Evolutionary conservation across 1,284 basidiomycete genomes (phyloP), one percentile per base, ranked within the genome.

Genomic region (Cryptococcus amylolentus): DNA sequence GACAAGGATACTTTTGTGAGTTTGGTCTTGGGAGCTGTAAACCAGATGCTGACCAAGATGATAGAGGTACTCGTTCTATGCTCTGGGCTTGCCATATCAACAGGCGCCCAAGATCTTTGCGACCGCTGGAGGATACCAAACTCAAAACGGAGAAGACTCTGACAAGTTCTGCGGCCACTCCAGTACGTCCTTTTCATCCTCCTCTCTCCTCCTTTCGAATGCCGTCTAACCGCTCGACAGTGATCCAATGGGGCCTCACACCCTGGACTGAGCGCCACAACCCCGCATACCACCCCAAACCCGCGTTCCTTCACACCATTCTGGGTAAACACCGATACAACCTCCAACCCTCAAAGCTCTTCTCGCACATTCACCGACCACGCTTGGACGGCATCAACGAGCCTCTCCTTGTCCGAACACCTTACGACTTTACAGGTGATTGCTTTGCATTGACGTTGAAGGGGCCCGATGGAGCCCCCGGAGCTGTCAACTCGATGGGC

Each of bases 261-360:
- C 68, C 78, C 2, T 59, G 62, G 18, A 65, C 63, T 20, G 64
- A 66, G 35, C 60, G 68, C 10, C 62, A 72, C 43, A 67, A 76
- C 54, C 58, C 66, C 4, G 28, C 48, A 3, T 77, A 70, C 54
- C 73, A 76, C 55, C 74, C 78, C 10, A 62, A 65, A 27, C 79
- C 79, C 0, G 71, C 77, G 0, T 80, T 80, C 67, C 65, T 77
- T 26, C 79, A 80, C 55, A 73, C 74, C 16, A 80, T 80, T 62
- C 70, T 80, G 42, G 71, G 77, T 16, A 80, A 80, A 63, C 76
- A 78, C 57, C 68, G 72, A 14, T 60, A 63, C 44, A 62, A 66
- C 42, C 65, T 78, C 5, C 72, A 74, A 41, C 69, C 75, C 3
- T 58, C 66, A 37, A 76, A 72, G 50, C 65, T 76, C n/a, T 76